These are phyloP conservation scores for Phalaenopsis hybrid DNA, from an alignment of 116 monocot genomes.

Conservation along the genomic window DNA sequence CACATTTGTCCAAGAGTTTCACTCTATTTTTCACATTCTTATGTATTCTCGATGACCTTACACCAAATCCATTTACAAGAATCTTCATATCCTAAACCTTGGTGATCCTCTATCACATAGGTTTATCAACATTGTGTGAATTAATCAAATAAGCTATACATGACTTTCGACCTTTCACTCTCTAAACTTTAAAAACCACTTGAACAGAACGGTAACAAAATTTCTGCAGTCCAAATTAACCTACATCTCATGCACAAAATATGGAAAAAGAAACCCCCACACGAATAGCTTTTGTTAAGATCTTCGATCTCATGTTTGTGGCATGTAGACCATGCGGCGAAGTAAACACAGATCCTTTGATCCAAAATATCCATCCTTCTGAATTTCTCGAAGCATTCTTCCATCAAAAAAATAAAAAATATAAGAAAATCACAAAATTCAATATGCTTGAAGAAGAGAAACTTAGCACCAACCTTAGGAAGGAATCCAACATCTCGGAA, in stretches of 20 bases:
- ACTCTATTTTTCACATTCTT: no score
- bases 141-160: no score
- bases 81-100: no score
- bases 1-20: no score
- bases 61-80: no score
- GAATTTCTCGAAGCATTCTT: conserved; percentile 9
- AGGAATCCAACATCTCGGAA: conserved; percentile 4
- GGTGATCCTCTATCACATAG: no score
- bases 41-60: no score
- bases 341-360: conserved; percentile 28
- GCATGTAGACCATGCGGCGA: conserved; percentile 11
- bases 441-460: background rate
- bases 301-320: conserved; percentile 10
- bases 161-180: no score
- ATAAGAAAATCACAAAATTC: background rate
- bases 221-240: background rate
- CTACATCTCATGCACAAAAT: background rate
- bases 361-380: conserved; percentile 1
- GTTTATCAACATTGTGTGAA: no score
- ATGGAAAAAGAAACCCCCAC: conserved; percentile 35
- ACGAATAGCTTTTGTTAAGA: conserved; percentile 30
- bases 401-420: conserved; percentile 2
- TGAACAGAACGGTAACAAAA: background rate
- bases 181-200: no score
- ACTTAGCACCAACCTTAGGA: conserved; percentile 17